Conservation (phyloP, 1,139 yeast species). For the Taiozyma onychis region DNA sequence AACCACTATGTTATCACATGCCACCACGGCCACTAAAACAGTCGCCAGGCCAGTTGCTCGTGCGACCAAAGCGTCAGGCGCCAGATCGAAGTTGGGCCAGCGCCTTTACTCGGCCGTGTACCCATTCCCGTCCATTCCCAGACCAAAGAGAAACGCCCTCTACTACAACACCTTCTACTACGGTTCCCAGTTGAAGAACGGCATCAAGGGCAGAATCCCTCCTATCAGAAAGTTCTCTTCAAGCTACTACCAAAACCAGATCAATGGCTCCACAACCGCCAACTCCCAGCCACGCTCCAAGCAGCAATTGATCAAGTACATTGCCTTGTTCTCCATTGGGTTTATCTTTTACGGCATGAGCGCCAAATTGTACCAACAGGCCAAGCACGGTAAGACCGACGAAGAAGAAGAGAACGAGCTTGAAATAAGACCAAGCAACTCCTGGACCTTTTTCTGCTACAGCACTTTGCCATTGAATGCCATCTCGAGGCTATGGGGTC, state of each 20-base stretch:
- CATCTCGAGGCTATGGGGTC: constrained; percentile 91
- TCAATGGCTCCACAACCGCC: constrained; percentile 22
- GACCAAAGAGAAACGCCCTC: constrained; percentile 55
- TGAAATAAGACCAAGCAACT: constrained; percentile 51
- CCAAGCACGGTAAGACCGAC: constrained; percentile 13
- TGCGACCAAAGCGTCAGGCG: neutral
- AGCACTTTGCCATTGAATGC: constrained; percentile 90
- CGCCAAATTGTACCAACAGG: constrained; percentile 41
- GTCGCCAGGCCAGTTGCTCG: neutral
- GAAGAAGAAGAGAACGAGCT: constrained; percentile 32
- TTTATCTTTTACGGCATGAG: constrained; percentile 63
- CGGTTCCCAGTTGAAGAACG: constrained; percentile 24
- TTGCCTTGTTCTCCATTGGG: constrained; percentile 62
- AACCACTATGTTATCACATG: neutral
- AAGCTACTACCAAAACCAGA: constrained; percentile 23
- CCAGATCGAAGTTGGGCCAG: constrained; percentile 9
- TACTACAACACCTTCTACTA: constrained; percentile 46
- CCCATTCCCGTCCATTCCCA: constrained; percentile 54
- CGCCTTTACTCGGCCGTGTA: constrained; percentile 26
- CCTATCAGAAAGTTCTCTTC: constrained; percentile 23
- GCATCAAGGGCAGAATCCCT: constrained; percentile 22
- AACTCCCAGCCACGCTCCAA: constrained; percentile 34
- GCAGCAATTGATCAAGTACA: constrained; percentile 56
- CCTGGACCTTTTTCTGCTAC: constrained; percentile 87
- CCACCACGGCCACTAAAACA: neutral